Conservation (phyloP, 768 basidiomycete species). For the Hysterangium stoloniferum region DNA sequence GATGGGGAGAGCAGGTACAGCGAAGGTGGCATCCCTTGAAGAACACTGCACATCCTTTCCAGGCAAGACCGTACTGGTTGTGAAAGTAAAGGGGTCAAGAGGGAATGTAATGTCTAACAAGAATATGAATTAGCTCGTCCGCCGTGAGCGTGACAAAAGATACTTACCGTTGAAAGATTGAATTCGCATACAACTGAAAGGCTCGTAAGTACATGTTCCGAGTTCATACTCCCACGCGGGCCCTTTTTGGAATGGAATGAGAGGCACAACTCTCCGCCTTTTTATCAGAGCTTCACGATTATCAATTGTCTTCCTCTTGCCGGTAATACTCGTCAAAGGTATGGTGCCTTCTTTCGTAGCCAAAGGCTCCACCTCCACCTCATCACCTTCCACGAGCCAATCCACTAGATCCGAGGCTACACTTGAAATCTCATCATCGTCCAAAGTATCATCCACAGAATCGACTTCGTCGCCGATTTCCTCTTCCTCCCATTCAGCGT, state of each 20-base stretch:
- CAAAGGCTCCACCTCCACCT: conserved; percentile 29
- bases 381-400: conserved; percentile 72
- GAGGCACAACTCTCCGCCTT: conserved; percentile 66
- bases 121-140: conserved; percentile 4
- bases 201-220: conserved; percentile 58
- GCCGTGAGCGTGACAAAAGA: too few species aligned
- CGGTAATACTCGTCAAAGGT: conserved; percentile 28
- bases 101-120: conserved; percentile 59
- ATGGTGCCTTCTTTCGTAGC: conserved; percentile 19
- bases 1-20: conserved; percentile 22
- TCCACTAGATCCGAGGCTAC: conserved; percentile 71
- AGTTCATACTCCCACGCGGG: conserved; percentile 72
- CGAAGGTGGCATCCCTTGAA: conserved; percentile 13
- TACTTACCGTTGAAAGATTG: conserved; percentile 76
- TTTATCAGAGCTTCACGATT: conserved; percentile 44
- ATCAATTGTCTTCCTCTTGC: conserved; percentile 61
- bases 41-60: too few species aligned
- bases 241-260: conserved; percentile 76
- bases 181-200: conserved; percentile 68
- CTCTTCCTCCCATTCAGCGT: conserved; percentile 92
- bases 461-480: conserved; percentile 71
- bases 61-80: conserved; percentile 36
- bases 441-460: conserved; percentile 33
- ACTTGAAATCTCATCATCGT: conserved; percentile 63
- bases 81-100: conserved; percentile 72